Conservation (phyloP, 805 yeast species). For the Saccharomycopsis javanensis region DNA sequence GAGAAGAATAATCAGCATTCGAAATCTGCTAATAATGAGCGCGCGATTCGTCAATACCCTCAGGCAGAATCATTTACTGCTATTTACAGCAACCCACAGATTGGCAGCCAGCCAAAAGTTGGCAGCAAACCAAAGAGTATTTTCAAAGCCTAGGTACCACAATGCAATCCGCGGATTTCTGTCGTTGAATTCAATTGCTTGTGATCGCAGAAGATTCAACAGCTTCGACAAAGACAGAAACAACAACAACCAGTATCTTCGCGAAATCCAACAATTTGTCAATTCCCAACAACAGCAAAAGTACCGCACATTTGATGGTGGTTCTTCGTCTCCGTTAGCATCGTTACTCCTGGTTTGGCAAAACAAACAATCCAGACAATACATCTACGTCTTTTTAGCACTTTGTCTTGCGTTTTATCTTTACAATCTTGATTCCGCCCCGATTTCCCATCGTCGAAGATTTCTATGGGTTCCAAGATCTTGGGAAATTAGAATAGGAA, state of each 20-base stretch:
- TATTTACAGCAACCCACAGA: no score
- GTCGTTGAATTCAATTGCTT: background rate
- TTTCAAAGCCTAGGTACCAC: background rate
- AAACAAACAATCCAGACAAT: background rate
- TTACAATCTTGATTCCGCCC: conserved; percentile 59
- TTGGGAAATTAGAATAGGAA: conserved; percentile 55
- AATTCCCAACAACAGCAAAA: background rate
- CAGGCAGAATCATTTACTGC: no score
- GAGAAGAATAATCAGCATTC: background rate
- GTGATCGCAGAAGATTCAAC: background rate
- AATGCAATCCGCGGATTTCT: background rate
- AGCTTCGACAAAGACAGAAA: background rate
- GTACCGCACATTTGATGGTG: background rate
- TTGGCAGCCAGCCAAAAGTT: no score
- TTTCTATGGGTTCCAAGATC: conserved; percentile 63
- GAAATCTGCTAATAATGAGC: no score
- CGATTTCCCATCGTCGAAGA: conserved; percentile 63
- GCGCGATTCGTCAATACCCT: no score
- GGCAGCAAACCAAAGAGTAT: background rate
- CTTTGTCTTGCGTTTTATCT: conserved; percentile 5
- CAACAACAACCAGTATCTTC: background rate
- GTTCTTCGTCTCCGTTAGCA: background rate
- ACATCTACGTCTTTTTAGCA: background rate
- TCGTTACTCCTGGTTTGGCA: background rate
- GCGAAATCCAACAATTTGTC: background rate